Evolutionary conservation across 73 alveolate species (phyloP).

Genomic region (Blepharisma japonicum): DNA sequence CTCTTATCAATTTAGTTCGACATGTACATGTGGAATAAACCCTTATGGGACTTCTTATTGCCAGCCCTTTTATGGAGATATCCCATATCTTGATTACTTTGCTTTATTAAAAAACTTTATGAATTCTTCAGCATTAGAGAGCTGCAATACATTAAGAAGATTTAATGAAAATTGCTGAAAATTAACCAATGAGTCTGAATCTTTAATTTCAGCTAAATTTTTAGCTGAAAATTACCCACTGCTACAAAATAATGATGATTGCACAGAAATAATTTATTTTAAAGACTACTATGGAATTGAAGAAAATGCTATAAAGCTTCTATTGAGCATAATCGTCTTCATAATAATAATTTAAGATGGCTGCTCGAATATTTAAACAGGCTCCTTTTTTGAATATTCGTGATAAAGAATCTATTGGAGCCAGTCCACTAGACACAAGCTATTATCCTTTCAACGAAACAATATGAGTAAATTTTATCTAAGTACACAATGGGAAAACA

Average conservation of each 20-base stretch:
- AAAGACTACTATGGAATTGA: background rate
- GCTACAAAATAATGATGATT: constrained; percentile 23
- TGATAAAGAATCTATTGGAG: background rate
- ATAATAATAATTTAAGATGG: too few relatives aligned
- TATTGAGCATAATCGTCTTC: too few relatives aligned
- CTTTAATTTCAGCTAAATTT: constrained; percentile 1
- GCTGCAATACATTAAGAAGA: constrained; percentile 14
- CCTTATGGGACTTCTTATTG: constrained; percentile 3
- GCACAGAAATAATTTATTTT: background rate
- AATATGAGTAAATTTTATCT: background rate
- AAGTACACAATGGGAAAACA: background rate
- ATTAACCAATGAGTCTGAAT: background rate
- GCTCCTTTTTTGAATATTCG: constrained; percentile 18
- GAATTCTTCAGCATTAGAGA: background rate
- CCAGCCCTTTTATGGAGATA: constrained; percentile 21
- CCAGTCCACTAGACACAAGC: background rate
- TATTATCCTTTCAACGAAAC: constrained; percentile 10
- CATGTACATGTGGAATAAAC: constrained; percentile 10
- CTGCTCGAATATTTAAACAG: background rate
- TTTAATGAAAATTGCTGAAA: constrained; percentile 13
- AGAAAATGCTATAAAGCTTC: too few relatives aligned
- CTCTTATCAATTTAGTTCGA: background rate
- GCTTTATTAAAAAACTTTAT: background rate
- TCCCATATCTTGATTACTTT: background rate
- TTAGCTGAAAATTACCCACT: constrained; percentile 9